These are phyloP conservation scores for Diaporthe aspalathi DNA, from an alignment of 2,329 filamentous ascomycete species.

Conservation along the genomic window DNA sequence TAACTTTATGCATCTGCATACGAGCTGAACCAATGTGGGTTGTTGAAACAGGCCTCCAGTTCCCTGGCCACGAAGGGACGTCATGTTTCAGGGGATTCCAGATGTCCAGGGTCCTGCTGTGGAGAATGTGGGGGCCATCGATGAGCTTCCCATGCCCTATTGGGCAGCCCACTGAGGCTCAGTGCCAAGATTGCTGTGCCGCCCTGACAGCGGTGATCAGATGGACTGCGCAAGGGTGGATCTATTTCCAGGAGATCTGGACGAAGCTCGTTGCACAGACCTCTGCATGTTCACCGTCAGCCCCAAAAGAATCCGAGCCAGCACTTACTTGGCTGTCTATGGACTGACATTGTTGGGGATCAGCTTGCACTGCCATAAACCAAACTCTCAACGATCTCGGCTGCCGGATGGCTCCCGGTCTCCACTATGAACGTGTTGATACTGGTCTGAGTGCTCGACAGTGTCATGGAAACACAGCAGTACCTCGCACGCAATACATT, in stretches of 20 bases:
- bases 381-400: too few relatives aligned
- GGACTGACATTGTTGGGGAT: not conserved
- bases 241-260: slow-evolving; percentile 22
- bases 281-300: not conserved
- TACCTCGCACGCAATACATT: too few relatives aligned
- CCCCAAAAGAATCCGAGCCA: slow-evolving; percentile 16
- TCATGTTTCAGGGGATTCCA: slow-evolving; percentile 34
- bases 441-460: not conserved
- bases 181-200: slow-evolving; percentile 27
- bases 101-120: slow-evolving; percentile 36
- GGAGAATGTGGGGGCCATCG: slow-evolving; percentile 21
- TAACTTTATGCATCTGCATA: slow-evolving; percentile 7
- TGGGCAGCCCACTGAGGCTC: slow-evolving; percentile 25
- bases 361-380: not conserved
- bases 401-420: too few relatives aligned
- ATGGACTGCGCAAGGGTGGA: slow-evolving; percentile 12
- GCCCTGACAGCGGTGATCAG: slow-evolving; percentile 24
- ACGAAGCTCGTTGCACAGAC: slow-evolving; percentile 9
- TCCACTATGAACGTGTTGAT: too few relatives aligned
- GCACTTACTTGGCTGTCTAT: not conserved
- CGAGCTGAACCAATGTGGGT: slow-evolving; percentile 7
- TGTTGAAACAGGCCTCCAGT: slow-evolving; percentile 37
- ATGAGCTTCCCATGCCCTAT: not conserved
- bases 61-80: slow-evolving; percentile 31
- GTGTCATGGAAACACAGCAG: not conserved